Evolutionary conservation across 2,329 filamentous ascomycete species (phyloP).

Genomic region (Trichoderma sp.): DNA sequence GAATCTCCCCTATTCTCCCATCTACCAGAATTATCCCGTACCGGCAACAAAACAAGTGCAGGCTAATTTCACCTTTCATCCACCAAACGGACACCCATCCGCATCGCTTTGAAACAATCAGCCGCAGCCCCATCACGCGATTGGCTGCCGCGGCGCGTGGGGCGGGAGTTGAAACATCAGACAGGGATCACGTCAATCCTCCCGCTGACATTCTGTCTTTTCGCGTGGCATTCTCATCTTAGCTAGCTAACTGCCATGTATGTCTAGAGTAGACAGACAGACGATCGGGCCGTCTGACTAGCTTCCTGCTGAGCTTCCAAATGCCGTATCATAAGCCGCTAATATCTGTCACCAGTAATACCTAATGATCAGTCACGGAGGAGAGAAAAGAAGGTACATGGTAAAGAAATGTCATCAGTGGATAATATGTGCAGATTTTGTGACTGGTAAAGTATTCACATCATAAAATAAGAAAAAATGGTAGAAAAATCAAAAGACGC

Average conservation of each 20-base stretch:
- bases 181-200: conserved; percentile 1
- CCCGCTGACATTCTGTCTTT: neutral
- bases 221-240: neutral
- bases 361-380: neutral
- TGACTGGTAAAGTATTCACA: conserved; percentile 26
- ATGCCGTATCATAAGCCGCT: neutral
- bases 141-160: neutral
- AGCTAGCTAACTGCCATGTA: neutral
- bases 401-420: neutral
- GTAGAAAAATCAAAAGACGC: conserved; percentile 21
- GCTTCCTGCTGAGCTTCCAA: neutral
- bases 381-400: neutral
- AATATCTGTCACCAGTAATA: neutral
- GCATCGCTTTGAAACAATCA: neutral
- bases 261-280: neutral
- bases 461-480: conserved; percentile 23
- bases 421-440: conserved; percentile 10
- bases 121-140: conserved; percentile 1
- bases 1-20: neutral
- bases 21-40: neutral
- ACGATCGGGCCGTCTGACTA: conserved; percentile 13
- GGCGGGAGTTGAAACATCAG: conserved; percentile 1
- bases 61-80: neutral
- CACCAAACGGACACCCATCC: neutral
- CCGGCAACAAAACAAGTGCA: neutral